A percentile compares a stretch with the other conserved stretches of the same genome.
Evolutionary conservation across 2,329 filamentous ascomycete genomes (phyloP).

Genomic region (Rhynchosporium secalis): DNA sequence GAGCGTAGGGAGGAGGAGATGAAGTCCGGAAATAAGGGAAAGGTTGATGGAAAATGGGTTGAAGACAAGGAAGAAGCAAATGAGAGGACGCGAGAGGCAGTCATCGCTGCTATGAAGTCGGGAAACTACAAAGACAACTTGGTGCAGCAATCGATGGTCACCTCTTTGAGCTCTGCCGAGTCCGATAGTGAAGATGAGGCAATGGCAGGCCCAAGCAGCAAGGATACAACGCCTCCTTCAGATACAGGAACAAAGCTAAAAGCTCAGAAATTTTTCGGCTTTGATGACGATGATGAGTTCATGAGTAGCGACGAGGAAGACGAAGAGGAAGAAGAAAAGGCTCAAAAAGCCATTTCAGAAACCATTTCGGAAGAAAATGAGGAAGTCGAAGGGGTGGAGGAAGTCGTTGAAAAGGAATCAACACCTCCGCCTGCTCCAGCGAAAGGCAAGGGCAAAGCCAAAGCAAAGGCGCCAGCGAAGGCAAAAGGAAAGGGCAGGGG

Average conservation of each 20-base stretch:
- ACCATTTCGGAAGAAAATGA: conserved; percentile 22
- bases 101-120: conserved; percentile 67
- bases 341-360: conserved; percentile 9
- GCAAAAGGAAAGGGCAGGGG: conserved; percentile 26
- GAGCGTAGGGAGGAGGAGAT: conserved; percentile 84
- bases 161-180: conserved; percentile 42
- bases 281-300: conserved; percentile 77
- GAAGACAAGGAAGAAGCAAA: conserved; percentile 90
- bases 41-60: conserved; percentile 88
- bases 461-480: conserved; percentile 42
- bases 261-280: conserved; percentile 65
- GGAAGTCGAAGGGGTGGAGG: conserved; percentile 23
- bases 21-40: conserved; percentile 67
- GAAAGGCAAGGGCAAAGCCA: conserved; percentile 47
- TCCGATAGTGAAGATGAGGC: conserved; percentile 40
- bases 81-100: conserved; percentile 78
- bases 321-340: conserved; percentile 32
- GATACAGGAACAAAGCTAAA: conserved; percentile 42
- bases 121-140: conserved; percentile 63
- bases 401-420: conserved; percentile 33
- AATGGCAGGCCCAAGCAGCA: conserved; percentile 35
- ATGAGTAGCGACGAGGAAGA: conserved; percentile 66
- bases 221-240: conserved; percentile 51
- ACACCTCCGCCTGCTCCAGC: conserved; percentile 22
- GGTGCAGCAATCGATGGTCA: conserved; percentile 43